Evolutionary conservation across 2,329 filamentous ascomycete species (phyloP).

Genomic region (Trichoderma polysporum): DNA sequence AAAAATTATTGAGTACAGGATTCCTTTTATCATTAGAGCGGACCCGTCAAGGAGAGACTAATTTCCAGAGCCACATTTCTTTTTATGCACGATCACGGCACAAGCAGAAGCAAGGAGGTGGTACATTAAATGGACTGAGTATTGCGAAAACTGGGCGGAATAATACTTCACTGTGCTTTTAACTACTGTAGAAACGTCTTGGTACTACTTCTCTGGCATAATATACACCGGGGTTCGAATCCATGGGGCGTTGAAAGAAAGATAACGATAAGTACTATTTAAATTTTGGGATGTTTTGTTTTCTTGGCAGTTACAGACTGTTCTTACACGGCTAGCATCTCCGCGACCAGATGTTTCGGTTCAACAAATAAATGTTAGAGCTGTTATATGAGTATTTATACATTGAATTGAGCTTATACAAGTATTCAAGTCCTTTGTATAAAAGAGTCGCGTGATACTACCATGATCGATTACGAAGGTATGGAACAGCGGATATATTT

Average conservation of each 20-base stretch:
- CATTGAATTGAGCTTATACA: not conserved
- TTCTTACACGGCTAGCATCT: not conserved
- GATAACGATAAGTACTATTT: not conserved
- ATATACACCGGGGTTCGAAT: not conserved
- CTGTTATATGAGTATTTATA: not conserved
- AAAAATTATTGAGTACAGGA: not conserved
- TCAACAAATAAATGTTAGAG: too few relatives aligned
- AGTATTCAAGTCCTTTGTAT: not conserved
- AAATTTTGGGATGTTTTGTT: not conserved
- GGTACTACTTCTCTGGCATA: not conserved
- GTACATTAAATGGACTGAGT: not conserved
- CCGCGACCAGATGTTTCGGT: not conserved
- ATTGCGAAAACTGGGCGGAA: not conserved
- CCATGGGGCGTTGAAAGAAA: not conserved
- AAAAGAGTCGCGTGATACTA: not conserved
- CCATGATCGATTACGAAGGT: not conserved
- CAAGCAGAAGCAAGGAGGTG: not conserved
- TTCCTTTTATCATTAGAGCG: not conserved
- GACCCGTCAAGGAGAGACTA: not conserved
- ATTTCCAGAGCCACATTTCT: not conserved
- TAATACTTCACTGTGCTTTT: not conserved
- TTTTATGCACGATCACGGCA: not conserved
- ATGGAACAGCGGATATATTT: not conserved
- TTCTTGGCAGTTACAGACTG: not conserved
- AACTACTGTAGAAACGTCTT: not conserved